These are phyloP conservation scores for Apiospora aurea DNA, from an alignment of 2,329 filamentous ascomycete genomes.

Conservation along the genomic window DNA sequence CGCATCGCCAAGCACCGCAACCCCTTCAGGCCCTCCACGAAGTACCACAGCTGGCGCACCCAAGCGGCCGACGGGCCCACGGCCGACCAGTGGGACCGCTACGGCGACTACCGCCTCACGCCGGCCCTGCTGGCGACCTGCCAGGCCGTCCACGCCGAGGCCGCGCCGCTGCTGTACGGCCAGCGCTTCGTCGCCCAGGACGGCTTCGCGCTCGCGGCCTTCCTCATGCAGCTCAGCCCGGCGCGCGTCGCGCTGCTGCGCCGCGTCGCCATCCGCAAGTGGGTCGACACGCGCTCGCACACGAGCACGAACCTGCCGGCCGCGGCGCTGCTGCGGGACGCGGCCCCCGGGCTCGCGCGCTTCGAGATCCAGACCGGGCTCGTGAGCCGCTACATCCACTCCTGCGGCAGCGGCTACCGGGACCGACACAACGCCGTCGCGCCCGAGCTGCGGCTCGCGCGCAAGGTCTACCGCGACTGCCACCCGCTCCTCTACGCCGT, in stretches of 20 bases:
- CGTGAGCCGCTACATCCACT: neutral
- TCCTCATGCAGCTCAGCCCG: neutral
- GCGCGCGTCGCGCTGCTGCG: neutral
- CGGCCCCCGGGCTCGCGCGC: neutral
- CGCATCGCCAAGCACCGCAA: neutral
- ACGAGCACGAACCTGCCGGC: conserved; percentile 2
- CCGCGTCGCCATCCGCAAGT: neutral
- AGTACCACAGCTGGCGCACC: no score
- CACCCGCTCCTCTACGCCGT: conserved; percentile 20
- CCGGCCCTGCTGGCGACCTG: neutral
- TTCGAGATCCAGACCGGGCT: conserved; percentile 2
- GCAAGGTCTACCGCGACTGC: conserved; percentile 23
- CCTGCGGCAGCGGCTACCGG: neutral
- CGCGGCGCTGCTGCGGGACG: conserved; percentile 11
- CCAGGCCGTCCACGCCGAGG: conserved; percentile 13
- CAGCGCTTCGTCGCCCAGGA: conserved; percentile 1
- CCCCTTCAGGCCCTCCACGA: neutral
- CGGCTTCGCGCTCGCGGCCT: neutral
- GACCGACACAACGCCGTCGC: neutral
- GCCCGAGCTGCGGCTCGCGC: neutral
- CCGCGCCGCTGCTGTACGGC: conserved; percentile 1
- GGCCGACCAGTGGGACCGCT: neutral
- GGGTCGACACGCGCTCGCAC: neutral
- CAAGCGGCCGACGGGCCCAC: no score
- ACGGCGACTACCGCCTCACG: neutral